Evolutionary conservation across 2,329 filamentous ascomycete genomes (phyloP).

Genomic region (Fusarium denticulatum): DNA sequence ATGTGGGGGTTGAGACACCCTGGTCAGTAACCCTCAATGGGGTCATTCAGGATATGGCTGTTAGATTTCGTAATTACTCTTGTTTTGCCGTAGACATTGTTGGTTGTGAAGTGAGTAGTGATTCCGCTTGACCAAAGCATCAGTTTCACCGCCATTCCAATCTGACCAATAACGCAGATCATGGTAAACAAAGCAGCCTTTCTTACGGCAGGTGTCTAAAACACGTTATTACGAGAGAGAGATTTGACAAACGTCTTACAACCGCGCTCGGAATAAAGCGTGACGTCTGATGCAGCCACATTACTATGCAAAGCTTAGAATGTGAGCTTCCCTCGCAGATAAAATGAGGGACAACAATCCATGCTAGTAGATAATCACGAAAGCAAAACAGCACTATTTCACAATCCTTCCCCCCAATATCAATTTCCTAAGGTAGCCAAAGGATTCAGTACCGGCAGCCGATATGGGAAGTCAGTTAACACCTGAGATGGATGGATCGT

Average conservation of each 20-base stretch:
- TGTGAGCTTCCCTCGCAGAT: background rate
- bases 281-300: background rate
- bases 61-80: background rate
- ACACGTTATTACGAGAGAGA: background rate
- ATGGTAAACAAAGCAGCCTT: background rate
- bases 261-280: fast-evolving
- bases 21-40: fast-evolving
- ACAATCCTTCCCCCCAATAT: background rate
- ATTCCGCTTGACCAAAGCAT: background rate
- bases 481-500: background rate
- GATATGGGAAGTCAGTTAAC: background rate
- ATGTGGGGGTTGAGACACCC: background rate
- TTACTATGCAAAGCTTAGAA: no score
- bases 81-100: background rate
- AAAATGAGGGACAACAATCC: background rate
- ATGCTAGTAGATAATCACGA: background rate
- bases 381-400: background rate
- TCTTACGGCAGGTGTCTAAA: background rate
- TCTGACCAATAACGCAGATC: background rate
- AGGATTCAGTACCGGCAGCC: background rate
- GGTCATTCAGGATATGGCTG: fast-evolving
- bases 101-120: background rate
- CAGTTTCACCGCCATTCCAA: background rate
- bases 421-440: background rate
- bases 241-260: background rate